Base-by-base conservation (phyloP, 345 rosid species). In the Bruguiera gymnorhiza region DNA sequence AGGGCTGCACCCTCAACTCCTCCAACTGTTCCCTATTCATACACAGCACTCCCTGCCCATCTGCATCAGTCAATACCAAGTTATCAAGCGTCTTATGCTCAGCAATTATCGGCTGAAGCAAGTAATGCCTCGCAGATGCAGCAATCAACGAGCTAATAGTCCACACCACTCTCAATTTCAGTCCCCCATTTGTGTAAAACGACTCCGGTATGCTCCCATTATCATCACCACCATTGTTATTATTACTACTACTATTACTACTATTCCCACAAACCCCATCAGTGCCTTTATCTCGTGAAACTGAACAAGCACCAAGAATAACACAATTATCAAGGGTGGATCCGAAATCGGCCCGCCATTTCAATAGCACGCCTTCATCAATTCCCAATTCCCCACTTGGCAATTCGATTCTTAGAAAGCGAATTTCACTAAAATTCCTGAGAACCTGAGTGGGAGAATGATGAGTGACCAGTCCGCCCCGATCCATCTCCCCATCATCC, bases 261-360 rank as follows among this genome's bases (percentile, higher is more conserved):
- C 16, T 39, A 10, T 39, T 70, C 3, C 65, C 50, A 57, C 77
- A 78, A 57, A 62, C 57, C 30, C 81, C 76, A 63, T 79, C 81
- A 24, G 62, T 23, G 8, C 66, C 68, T 51, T 54, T 52, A 46
- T 72, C 73, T 2, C 2, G 11, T 0, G 27, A 72, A 11, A 90
- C 89, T 0, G 98, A 89, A 8, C 93, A 82, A 52, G 98, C 99
- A 7, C 96, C 97, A 1, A 92, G 94, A 70, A 92, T 96, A 5
- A 90, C 97, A 15, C 99, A 96, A 18, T 82, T 85, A 63, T 92
- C 96, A 39, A 96, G 89, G 2, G 96, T 92, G 2, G 99, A 96
- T 24, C 98, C 99, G 36, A 92, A 95, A 81, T 89, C 92, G 10
- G 99, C 99, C 73, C 92, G 82, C 99, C 99, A 92, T 78, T 88